Evolutionary conservation across 805 yeast species (phyloP), one percentile per base, ranked within the genome.

Genomic region (Kluyveromyces siamensis): DNA sequence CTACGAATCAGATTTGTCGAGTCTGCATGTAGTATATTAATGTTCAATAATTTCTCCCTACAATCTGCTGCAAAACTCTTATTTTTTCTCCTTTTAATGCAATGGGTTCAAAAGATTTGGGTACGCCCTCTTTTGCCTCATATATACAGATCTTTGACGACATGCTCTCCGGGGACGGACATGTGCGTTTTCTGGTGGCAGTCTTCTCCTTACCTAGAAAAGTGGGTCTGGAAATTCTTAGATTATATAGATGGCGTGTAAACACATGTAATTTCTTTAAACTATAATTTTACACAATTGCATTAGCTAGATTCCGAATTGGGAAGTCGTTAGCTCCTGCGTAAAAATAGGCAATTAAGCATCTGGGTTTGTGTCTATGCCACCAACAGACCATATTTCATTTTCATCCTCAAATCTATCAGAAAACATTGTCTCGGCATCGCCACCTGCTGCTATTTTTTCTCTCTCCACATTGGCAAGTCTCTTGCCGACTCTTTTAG

Each of bases 311-410:
- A 21, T 21, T 21, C 25, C 25, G 25, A 21, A 21, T 21, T 21
- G 25, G 25, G 25, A 6, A 21, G 6, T 6, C 6, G 6, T 21
- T 21, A 21, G 25, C 6, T 21, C 6, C 25, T 21, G 25, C 25
- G 18, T 37, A 10, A 37, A 17, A 13, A 27, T 19, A 18, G 36
- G 17, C 38, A 10, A 16, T 51, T 45, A 66, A 30, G 50, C 56
- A 37, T 61, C 66, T 10, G 58, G 48, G 33, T 51, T 51, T 37
- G 77, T 44, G 50, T 80, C 85, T 50, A 79, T 80, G 40, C 84
- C 81, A 47, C 95, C 93, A 56, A 87, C 83, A 6, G 91, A 82
- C 96, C 96, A 88, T 27, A 89, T 81, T 65, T 90, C 96, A 45
- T 67, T 70, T 61, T 84, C 93, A 64, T 90, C 96, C 68, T 89